These are phyloP conservation scores for Myxozyma nipponensis DNA, from an alignment of 805 yeast genomes.

Conservation along the genomic window DNA sequence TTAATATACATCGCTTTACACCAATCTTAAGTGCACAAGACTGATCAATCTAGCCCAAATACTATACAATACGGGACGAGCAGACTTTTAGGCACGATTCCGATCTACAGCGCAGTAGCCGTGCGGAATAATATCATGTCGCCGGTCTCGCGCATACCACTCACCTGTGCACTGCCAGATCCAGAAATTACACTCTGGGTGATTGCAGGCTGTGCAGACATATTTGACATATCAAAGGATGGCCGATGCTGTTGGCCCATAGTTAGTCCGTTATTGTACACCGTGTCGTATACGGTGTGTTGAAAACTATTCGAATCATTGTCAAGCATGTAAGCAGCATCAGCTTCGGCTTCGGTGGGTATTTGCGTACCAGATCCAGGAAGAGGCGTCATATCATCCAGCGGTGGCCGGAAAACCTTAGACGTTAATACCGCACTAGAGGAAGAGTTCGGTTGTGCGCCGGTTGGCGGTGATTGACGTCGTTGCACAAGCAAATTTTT, in stretches of 20 bases:
- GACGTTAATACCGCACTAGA: neutral
- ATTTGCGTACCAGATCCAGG: constrained; percentile 32
- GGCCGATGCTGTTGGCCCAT: neutral
- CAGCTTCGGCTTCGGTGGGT: constrained; percentile 36
- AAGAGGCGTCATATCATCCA: constrained; percentile 29
- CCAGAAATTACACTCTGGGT: too few species aligned
- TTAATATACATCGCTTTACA: neutral
- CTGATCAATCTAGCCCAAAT: too few species aligned
- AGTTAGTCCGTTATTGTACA: constrained; percentile 1
- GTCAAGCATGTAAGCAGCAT: constrained; percentile 34
- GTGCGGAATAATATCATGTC: neutral
- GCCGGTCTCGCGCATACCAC: neutral
- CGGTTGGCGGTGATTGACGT: neutral
- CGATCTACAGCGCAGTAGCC: neutral
- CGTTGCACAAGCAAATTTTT: constrained; percentile 29
- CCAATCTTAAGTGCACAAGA: neutral
- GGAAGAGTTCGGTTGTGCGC: neutral
- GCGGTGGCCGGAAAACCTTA: neutral
- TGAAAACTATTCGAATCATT: constrained; percentile 39
- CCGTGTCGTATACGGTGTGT: constrained; percentile 33
- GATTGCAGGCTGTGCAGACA: neutral
- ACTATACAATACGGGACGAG: too few species aligned
- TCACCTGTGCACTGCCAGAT: neutral
- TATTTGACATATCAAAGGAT: neutral
- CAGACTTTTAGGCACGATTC: too few species aligned